phyloP scores from a whole-genome alignment of 2,329 filamentous ascomycete genomes.

The Fusarium setosum region DNA sequence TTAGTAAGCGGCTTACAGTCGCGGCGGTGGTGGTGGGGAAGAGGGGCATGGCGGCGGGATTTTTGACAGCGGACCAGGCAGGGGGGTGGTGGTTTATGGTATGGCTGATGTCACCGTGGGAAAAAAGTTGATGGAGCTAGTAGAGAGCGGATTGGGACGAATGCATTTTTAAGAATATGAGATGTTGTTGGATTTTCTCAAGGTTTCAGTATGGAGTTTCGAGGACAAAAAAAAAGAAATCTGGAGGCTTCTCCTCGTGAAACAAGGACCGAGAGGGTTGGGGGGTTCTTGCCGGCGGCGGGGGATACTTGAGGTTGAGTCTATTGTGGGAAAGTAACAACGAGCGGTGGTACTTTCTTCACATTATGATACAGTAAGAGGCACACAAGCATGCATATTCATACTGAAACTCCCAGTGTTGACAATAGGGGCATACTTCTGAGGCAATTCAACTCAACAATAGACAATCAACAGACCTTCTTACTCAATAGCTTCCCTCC shows the following conservation, averaged over 20 bases:
- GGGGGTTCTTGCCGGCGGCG: too few relatives aligned
- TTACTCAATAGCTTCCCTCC: too few relatives aligned
- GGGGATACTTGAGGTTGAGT: not conserved
- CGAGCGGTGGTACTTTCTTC: too few relatives aligned
- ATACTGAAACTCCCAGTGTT: too few relatives aligned
- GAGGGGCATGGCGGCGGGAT: constrained; percentile 26
- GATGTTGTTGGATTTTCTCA: not conserved
- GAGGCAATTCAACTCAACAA: too few relatives aligned
- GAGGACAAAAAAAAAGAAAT: too few relatives aligned
- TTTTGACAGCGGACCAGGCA: constrained; percentile 17
- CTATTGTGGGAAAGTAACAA: not conserved
- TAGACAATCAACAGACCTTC: not conserved
- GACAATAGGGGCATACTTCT: too few relatives aligned
- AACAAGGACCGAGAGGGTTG: not conserved
- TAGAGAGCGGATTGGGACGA: not conserved
- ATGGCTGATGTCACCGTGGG: not conserved
- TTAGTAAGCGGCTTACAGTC: constrained; percentile 34
- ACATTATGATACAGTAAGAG: too few relatives aligned
- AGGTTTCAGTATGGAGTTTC: too few relatives aligned
- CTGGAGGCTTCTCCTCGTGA: not conserved
- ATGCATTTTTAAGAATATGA: constrained; percentile 13
- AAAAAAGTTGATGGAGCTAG: not conserved
- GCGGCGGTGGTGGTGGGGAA: constrained; percentile 10
- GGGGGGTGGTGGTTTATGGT: not conserved
- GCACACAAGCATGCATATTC: too few relatives aligned